These are phyloP conservation scores for Candida piceae DNA, from an alignment of 805 yeast genomes.

Conservation along the genomic window DNA sequence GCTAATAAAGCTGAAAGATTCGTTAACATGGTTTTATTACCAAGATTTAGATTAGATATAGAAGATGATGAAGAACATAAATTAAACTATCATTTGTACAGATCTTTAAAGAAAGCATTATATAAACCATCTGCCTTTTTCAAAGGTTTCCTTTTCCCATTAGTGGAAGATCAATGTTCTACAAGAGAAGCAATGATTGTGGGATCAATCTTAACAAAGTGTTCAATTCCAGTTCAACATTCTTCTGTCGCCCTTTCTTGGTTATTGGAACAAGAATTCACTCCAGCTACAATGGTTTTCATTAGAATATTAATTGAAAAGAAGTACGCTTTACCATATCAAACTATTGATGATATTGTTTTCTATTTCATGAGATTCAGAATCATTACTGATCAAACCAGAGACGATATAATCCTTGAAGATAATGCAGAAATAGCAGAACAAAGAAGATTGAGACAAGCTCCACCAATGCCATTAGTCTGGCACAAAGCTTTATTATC, in stretches of 20 bases:
- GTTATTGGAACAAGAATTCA: conserved; percentile 73
- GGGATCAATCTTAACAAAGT: conserved; percentile 82
- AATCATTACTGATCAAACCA: conserved; percentile 40
- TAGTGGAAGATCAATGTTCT: conserved; percentile 83
- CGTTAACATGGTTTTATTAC: conserved; percentile 61
- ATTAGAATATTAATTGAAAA: conserved; percentile 87
- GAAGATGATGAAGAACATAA: conserved; percentile 72
- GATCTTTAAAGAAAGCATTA: conserved; percentile 85
- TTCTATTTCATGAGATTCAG: conserved; percentile 92
- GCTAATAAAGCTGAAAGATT: conserved; percentile 87
- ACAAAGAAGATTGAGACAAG: conserved; percentile 26
- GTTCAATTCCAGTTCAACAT: conserved; percentile 91
- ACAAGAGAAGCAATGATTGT: conserved; percentile 93
- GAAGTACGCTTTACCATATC: conserved; percentile 94
- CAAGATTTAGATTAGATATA: conserved; percentile 65
- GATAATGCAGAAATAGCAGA: conserved; percentile 26
- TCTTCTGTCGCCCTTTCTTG: conserved; percentile 93
- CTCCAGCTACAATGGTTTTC: conserved; percentile 86
- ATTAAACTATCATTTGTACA: conserved; percentile 86
- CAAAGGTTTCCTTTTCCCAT: conserved; percentile 91
- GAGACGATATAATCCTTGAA: conserved; percentile 19
- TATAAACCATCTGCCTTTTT: conserved; percentile 98
- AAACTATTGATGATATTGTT: conserved; percentile 90
- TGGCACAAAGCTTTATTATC: conserved; percentile 97
- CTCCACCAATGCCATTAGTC: conserved; percentile 79